Percentiles rank a stretch among this genome's conserved stretches.
Conservation (phyloP, 2,329 filamentous ascomycete species). For the Exophiala oligosperma region DNA sequence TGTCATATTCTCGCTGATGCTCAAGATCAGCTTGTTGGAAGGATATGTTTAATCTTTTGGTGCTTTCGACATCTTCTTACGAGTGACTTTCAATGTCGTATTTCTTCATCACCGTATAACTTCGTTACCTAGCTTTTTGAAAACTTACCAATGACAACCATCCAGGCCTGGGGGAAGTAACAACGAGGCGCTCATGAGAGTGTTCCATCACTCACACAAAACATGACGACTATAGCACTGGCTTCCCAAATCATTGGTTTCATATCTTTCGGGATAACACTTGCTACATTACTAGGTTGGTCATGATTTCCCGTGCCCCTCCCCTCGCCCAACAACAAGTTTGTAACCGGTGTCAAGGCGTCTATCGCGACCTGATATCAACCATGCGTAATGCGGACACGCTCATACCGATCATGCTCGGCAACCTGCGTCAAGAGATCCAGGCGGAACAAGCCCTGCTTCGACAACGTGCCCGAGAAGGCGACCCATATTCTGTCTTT, state of each 20-base stretch:
- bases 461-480: conserved; percentile 20
- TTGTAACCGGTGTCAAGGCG: conserved; percentile 12
- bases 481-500: conserved; percentile 23
- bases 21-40: too few species aligned
- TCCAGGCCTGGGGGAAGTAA: background rate
- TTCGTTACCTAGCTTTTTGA: too few species aligned
- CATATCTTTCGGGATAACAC: conserved; percentile 26
- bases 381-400: conserved; percentile 22
- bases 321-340: too few species aligned
- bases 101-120: too few species aligned
- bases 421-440: conserved; percentile 27
- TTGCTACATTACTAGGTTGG: conserved; percentile 26
- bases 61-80: too few species aligned
- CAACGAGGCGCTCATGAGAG: background rate
- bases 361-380: conserved; percentile 24
- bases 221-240: conserved; percentile 10
- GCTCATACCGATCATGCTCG: conserved; percentile 23
- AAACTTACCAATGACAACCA: background rate
- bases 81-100: too few species aligned
- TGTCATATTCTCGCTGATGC: too few species aligned
- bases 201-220: background rate
- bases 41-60: too few species aligned
- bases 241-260: conserved; percentile 24
- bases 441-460: conserved; percentile 21
- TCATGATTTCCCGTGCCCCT: background rate